Percentiles rank a stretch among this genome's conserved stretches.
These are phyloP conservation scores for Neopestalotiopsis rosae DNA, from an alignment of 2,329 filamentous ascomycete species.

Conservation along the genomic window DNA sequence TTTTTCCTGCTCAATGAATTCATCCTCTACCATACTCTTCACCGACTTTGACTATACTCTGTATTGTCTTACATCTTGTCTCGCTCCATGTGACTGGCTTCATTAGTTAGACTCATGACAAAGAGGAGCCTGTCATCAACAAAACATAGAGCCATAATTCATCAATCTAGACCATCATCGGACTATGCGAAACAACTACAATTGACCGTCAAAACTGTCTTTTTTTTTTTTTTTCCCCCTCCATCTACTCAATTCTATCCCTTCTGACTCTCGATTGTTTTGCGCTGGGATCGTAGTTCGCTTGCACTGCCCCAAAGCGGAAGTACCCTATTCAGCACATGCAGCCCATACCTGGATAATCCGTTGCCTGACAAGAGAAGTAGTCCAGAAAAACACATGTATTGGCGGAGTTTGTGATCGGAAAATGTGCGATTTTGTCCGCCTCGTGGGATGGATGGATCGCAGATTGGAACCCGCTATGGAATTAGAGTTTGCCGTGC, in stretches of 20 bases:
- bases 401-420: neutral
- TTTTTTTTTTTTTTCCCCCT: too few species aligned
- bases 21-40: neutral
- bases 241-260: too few species aligned
- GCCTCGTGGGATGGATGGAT: neutral
- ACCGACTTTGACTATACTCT: neutral
- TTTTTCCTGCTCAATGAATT: too few species aligned
- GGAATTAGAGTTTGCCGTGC: neutral
- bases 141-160: neutral
- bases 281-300: neutral
- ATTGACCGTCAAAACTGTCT: too few species aligned
- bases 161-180: neutral
- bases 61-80: too few species aligned
- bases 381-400: neutral
- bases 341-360: neutral
- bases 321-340: neutral
- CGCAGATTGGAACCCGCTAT: neutral
- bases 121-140: too few species aligned
- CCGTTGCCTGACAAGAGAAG: neutral
- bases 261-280: too few species aligned
- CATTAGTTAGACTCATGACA: too few species aligned
- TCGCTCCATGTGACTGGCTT: too few species aligned
- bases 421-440: conserved; percentile 1
- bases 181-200: too few species aligned
- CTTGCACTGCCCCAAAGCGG: neutral